Conservation (phyloP, 129 eudicot species). For the Scalesia atractyloides region DNA sequence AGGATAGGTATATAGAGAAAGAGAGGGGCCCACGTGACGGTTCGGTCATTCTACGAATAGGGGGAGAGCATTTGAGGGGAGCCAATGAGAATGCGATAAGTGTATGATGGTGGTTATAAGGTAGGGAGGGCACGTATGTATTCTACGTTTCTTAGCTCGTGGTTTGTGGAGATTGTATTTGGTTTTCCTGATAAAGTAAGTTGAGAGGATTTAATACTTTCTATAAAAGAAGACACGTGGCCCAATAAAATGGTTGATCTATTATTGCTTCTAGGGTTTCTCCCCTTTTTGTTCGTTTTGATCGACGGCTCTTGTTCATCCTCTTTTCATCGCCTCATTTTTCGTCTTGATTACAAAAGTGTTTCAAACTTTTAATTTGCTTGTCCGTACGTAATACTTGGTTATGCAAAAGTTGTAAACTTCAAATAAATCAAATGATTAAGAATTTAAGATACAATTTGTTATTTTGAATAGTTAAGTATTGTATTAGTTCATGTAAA, state of each 20-base stretch:
- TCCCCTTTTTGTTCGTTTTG: slow-evolving; percentile 10
- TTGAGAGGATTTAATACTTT: slow-evolving; percentile 21
- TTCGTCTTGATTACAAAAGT: too few relatives aligned
- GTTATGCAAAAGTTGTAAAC: too few relatives aligned
- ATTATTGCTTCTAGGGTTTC: slow-evolving; percentile 25
- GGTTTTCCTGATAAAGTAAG: slow-evolving; percentile 38
- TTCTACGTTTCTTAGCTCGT: not conserved
- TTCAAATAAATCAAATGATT: too few relatives aligned
- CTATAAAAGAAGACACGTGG: slow-evolving; percentile 45
- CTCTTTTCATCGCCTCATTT: not conserved
- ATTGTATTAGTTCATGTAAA: too few relatives aligned
- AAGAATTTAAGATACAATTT: too few relatives aligned
- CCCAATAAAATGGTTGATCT: slow-evolving; percentile 26
- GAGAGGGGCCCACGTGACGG: slow-evolving; percentile 40
- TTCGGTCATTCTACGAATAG: not conserved
- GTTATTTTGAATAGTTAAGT: too few relatives aligned
- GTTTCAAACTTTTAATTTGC: too few relatives aligned
- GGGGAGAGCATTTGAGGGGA: slow-evolving; percentile 13
- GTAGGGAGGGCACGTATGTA: slow-evolving; percentile 48
- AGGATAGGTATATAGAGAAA: slow-evolving; percentile 35
- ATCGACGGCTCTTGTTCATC: slow-evolving; percentile 23
- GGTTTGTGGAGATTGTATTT: slow-evolving; percentile 11
- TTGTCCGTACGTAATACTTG: too few relatives aligned
- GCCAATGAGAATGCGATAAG: slow-evolving; percentile 44
- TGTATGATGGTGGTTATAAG: slow-evolving; percentile 29